Percentiles rank a stretch among this genome's conserved stretches.
phyloP scores from a whole-genome alignment of 1,284 basidiomycete genomes.

The Pseudozyma pruni region DNA sequence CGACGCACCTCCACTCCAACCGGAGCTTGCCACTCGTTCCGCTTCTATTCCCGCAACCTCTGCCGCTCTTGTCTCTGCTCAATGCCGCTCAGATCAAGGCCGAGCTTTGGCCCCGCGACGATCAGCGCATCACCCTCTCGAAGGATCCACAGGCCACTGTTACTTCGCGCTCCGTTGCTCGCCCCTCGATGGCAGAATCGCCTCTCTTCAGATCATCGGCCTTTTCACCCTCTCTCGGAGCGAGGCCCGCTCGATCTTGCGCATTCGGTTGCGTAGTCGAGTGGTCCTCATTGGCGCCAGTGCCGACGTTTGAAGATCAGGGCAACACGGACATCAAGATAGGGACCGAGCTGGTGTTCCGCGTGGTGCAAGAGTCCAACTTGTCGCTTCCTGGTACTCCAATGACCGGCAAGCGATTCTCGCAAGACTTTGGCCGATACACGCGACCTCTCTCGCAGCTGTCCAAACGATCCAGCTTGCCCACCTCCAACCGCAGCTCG shows the following conservation, averaged over 20 bases:
- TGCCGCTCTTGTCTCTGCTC: slow-evolving; percentile 55
- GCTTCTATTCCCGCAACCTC: slow-evolving; percentile 53
- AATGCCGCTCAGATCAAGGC: slow-evolving; percentile 33
- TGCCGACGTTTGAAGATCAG: slow-evolving; percentile 20
- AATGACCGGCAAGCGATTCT: slow-evolving; percentile 59
- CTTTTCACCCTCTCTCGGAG: slow-evolving; percentile 29
- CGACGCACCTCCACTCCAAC: slow-evolving; percentile 19
- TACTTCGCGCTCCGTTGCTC: slow-evolving; percentile 27
- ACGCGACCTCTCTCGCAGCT: slow-evolving; percentile 58
- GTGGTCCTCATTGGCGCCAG: slow-evolving; percentile 31
- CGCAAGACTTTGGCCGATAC: slow-evolving; percentile 52
- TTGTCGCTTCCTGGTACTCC: slow-evolving; percentile 50
- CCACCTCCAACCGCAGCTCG: slow-evolving; percentile 61
- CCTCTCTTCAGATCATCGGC: slow-evolving; percentile 43
- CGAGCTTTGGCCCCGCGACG: slow-evolving; percentile 22
- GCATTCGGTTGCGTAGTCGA: slow-evolving; percentile 52
- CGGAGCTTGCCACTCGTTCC: slow-evolving; percentile 41
- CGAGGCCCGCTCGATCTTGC: slow-evolving; percentile 8
- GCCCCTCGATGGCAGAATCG: slow-evolving; percentile 41
- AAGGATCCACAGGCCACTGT: slow-evolving; percentile 43
- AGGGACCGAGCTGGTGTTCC: slow-evolving; percentile 55
- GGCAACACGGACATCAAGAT: slow-evolving; percentile 31
- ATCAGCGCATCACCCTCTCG: slow-evolving; percentile 5
- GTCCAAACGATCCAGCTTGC: slow-evolving; percentile 61
- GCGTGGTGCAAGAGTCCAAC: slow-evolving; percentile 37